These are phyloP conservation scores for Eucalyptus pauciflora DNA, from an alignment of 345 rosid genomes.

Conservation along the genomic window DNA sequence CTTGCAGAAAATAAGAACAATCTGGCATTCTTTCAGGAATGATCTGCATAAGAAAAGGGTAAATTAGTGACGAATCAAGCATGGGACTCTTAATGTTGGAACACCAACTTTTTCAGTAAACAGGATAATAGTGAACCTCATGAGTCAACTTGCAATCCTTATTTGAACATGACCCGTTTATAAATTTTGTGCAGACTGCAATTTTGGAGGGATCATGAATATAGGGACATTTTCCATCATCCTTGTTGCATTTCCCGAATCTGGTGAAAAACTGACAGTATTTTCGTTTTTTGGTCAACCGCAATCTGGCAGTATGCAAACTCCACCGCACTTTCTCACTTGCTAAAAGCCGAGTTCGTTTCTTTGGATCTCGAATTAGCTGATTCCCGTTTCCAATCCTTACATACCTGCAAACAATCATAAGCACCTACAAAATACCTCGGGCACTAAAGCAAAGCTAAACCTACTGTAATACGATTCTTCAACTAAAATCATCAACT, in stretches of 20 bases:
- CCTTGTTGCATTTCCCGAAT: slow-evolving; percentile 96
- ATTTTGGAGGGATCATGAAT: slow-evolving; percentile 90
- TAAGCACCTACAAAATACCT: not conserved
- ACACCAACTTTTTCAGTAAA: not conserved
- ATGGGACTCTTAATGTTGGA: not conserved
- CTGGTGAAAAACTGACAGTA: slow-evolving; percentile 96
- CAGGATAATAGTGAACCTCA: slow-evolving; percentile 39
- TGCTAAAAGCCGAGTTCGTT: slow-evolving; percentile 75
- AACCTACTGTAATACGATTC: not conserved
- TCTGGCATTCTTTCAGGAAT: slow-evolving; percentile 99
- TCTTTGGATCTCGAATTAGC: slow-evolving; percentile 93
- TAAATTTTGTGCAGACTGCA: slow-evolving; percentile 89
- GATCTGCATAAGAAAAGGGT: slow-evolving; percentile 42
- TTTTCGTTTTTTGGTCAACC: slow-evolving; percentile 67
- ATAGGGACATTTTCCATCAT: slow-evolving; percentile 81
- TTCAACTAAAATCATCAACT: not conserved
- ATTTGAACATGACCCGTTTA: slow-evolving; percentile 70
- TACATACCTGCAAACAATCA: slow-evolving; percentile 59
- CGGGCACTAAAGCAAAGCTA: not conserved
- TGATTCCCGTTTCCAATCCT: slow-evolving; percentile 93
- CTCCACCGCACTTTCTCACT: slow-evolving; percentile 98
- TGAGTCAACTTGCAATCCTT: slow-evolving; percentile 87
- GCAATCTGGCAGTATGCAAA: slow-evolving; percentile 80
- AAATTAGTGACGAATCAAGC: not conserved
- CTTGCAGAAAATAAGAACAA: slow-evolving; percentile 91